These are phyloP conservation scores for Falciphora oryzae DNA, from an alignment of 2,329 filamentous ascomycete species.

Conservation along the genomic window DNA sequence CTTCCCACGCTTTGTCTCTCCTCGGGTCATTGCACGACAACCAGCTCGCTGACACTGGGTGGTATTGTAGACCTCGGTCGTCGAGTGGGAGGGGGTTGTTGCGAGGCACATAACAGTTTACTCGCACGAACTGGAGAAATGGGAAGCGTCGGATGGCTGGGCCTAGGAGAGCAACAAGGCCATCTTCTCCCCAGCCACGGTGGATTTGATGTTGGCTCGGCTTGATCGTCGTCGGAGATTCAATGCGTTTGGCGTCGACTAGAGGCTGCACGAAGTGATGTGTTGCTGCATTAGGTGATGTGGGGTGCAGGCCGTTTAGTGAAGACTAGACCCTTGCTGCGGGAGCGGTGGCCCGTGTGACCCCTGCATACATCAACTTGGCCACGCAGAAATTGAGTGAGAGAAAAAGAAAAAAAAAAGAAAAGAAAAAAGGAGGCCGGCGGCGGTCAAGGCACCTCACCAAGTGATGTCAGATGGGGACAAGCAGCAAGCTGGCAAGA, in stretches of 20 bases:
- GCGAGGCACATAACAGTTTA: neutral
- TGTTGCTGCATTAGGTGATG: neutral
- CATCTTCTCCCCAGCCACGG: too few relatives aligned
- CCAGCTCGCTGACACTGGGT: too few relatives aligned
- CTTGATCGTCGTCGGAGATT: neutral
- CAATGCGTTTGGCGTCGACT: neutral
- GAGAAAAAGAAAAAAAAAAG: neutral
- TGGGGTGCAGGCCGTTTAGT: neutral
- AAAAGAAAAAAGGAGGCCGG: neutral
- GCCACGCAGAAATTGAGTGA: neutral
- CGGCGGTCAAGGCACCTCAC: neutral
- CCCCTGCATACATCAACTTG: neutral
- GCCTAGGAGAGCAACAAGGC: too few relatives aligned
- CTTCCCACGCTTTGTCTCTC: too few relatives aligned
- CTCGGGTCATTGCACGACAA: too few relatives aligned
- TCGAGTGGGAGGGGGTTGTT: neutral
- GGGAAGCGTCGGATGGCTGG: neutral
- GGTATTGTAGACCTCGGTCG: too few relatives aligned
- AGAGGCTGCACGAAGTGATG: neutral
- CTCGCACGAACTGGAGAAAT: neutral
- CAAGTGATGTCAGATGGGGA: neutral
- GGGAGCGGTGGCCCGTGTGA: too few relatives aligned
- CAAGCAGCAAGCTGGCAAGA: conserved; percentile 5
- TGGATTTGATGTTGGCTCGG: too few relatives aligned
- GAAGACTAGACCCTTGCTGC: neutral